Conservation (phyloP, 306 rosid genomes). For the Mimosa pudica region DNA sequence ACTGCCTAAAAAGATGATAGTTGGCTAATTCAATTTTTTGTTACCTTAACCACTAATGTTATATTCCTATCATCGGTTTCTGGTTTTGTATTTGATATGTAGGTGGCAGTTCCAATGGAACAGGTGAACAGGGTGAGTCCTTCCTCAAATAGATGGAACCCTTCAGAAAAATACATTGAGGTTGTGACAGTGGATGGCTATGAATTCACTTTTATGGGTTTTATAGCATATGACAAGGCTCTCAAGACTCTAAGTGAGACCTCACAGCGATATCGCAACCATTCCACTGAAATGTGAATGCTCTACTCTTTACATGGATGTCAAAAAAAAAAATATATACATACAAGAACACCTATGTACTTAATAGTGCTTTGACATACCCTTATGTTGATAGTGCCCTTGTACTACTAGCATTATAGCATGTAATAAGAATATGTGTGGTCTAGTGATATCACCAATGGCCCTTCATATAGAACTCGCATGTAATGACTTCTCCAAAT, state of each 20-base stretch:
- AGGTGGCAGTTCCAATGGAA: conserved; percentile 61
- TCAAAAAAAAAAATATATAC: not conserved
- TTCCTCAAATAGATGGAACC: conserved; percentile 52
- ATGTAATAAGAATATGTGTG: not conserved
- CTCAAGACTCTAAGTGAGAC: conserved; percentile 54
- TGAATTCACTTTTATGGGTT: conserved; percentile 81
- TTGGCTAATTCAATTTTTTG: not conserved
- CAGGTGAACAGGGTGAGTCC: conserved; percentile 57
- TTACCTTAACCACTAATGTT: conserved; percentile 13
- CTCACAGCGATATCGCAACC: conserved; percentile 36
- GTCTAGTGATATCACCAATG: not conserved
- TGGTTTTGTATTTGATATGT: conserved; percentile 24
- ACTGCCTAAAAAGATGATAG: not conserved
- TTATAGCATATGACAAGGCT: conserved; percentile 70
- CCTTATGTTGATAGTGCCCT: conserved; percentile 5
- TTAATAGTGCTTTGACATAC: not conserved
- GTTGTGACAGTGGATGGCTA: conserved; percentile 59
- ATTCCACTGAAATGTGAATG: conserved; percentile 18
- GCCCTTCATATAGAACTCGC: no score
- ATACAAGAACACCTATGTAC: not conserved
- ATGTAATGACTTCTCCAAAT: no score
- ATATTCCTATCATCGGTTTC: not conserved
- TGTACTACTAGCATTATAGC: not conserved
- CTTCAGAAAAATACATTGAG: conserved; percentile 57
- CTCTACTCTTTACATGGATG: conserved; percentile 1